These are phyloP conservation scores for Speleostelium caveatum DNA, from an alignment of 78 protist genomes.

Conservation along the genomic window DNA sequence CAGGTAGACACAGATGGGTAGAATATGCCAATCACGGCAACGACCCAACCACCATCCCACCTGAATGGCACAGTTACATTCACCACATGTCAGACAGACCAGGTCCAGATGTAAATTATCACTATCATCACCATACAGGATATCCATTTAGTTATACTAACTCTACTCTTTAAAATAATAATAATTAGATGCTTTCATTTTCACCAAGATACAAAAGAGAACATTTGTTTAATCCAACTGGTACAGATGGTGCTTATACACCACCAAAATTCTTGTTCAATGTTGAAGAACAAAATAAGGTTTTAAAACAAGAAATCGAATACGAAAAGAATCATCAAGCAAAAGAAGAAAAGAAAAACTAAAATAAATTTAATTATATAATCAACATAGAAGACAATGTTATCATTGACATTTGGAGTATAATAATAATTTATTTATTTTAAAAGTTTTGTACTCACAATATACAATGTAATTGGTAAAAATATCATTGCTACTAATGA, in stretches of 20 bases:
- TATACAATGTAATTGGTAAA: no score
- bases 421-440: no score
- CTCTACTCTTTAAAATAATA: background rate
- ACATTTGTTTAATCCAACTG: constrained; percentile 71
- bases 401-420: background rate
- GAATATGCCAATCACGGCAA: constrained; percentile 31
- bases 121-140: background rate
- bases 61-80: constrained; percentile 60
- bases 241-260: constrained; percentile 71
- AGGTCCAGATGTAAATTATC: constrained; percentile 53
- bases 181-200: constrained; percentile 17
- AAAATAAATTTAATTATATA: constrained; percentile 6
- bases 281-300: constrained; percentile 48
- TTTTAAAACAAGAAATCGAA: background rate
- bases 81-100: constrained; percentile 64
- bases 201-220: constrained; percentile 68
- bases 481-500: no score
- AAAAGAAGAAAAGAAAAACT: constrained; percentile 28
- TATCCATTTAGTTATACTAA: background rate
- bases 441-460: no score
- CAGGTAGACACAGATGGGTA: constrained; percentile 82
- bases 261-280: constrained; percentile 73
- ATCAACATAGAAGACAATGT: background rate
- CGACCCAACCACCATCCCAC: constrained; percentile 56
- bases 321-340: no score